Evolutionary conservation across 768 basidiomycete species (phyloP), one percentile per base, ranked within the genome.

Genomic region (Lactarius vividus): DNA sequence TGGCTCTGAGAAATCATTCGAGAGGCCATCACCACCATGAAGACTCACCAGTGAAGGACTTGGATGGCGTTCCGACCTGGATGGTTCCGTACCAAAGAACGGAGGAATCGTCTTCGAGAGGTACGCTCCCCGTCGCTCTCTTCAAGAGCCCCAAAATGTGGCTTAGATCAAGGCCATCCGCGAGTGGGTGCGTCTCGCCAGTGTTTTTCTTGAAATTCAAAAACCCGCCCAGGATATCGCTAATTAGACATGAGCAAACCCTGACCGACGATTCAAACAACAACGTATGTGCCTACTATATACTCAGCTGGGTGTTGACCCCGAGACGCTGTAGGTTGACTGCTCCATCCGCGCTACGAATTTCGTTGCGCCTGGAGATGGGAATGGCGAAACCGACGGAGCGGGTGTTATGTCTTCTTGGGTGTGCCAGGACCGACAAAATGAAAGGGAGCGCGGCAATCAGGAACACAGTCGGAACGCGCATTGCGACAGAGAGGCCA

Each of bases 31-130:
- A 15, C 33, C 35, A 35, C 37, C 11, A 13, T 20, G 37, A 35
- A 39, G 11, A 37, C 61, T 46, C 23, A 56, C 57, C 57, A 8
- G 61, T 66, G 60, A 57, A 69, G 18, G 6, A 18, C 26, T 52
- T 23, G 15, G 60, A 16, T 6, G 60, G 67, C 6, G 44, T 62
- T 4, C 67, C 67, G 28, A 66, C 64, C 8, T 49, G 20, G 26
- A 69, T 62, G 23, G 29, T 35, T 16, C 67, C 67, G 28, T 54
- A 66, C 67, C 67, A 69, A 26, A 66, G 60, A 15, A n/a, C 54
- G 1, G 18, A 44, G 6, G 26, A 10, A 29, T 57, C 18, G 53
- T 66, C 59, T 7, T 28, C 63, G n/a, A 69, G 57, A 33, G 58
- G 49, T 29, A 15, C 33, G 46, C 53, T 49, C 31, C 33, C 42